These are phyloP conservation scores for Pachyrhizus erosus DNA, from an alignment of 306 rosid genomes.

Conservation along the genomic window DNA sequence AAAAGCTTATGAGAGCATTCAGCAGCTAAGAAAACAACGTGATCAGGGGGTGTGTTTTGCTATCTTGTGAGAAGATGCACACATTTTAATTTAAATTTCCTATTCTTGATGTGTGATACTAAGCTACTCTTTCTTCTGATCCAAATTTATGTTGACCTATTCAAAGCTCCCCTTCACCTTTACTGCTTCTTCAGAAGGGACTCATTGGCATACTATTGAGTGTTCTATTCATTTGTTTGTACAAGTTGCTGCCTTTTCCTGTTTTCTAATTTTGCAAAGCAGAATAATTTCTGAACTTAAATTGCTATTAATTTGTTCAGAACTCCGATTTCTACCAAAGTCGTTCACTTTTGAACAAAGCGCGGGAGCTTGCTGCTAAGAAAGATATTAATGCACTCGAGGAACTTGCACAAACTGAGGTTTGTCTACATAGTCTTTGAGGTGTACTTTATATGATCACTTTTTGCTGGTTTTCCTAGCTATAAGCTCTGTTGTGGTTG, in stretches of 20 bases:
- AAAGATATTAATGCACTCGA: conserved; percentile 70
- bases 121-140: neutral
- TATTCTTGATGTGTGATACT: conserved; percentile 7
- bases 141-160: conserved; percentile 7
- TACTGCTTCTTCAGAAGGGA: neutral
- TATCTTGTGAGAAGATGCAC: neutral
- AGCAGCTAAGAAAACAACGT: conserved; percentile 67
- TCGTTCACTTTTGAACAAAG: conserved; percentile 67
- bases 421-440: conserved; percentile 42
- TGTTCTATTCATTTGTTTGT: neutral
- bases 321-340: conserved; percentile 69
- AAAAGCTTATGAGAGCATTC: conserved; percentile 64
- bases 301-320: conserved; percentile 48
- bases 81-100: neutral
- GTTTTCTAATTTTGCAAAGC: neutral
- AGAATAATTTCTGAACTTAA: neutral
- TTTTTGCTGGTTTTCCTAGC: neutral
- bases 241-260: neutral
- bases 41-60: conserved; percentile 71
- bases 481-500: neutral
- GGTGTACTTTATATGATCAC: conserved; percentile 6
- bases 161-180: neutral
- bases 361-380: conserved; percentile 67
- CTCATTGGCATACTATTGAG: neutral
- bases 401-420: conserved; percentile 72